Evolutionary conservation across 2,329 filamentous ascomycete species (phyloP).

Genomic region (Pseudogymnoascus sp.): DNA sequence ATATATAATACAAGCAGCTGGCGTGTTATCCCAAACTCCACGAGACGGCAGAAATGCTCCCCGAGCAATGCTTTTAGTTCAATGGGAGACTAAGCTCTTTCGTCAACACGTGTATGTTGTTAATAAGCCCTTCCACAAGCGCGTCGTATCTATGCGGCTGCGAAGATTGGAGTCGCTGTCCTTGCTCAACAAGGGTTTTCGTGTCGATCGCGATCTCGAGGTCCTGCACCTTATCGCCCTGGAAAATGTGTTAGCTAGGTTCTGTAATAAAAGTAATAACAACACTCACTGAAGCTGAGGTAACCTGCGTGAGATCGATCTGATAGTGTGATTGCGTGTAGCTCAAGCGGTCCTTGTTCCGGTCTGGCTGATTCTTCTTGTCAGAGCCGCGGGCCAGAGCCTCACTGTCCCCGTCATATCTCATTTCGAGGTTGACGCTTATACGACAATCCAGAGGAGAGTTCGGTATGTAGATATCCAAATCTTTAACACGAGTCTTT

Average conservation of each 20-base stretch:
- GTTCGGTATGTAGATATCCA: conserved; percentile 78
- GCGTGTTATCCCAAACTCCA: background rate
- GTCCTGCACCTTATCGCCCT: conserved; percentile 63
- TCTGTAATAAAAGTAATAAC: background rate
- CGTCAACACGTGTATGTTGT: conserved; percentile 49
- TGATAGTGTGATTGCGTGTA: conserved; percentile 85
- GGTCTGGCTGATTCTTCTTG: conserved; percentile 42
- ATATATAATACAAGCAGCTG: conserved; percentile 6
- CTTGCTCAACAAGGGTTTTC: conserved; percentile 58
- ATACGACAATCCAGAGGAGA: conserved; percentile 83
- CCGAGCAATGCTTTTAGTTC: background rate
- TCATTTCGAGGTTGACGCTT: conserved; percentile 91
- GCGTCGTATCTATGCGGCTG: conserved; percentile 56
- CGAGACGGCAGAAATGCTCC: background rate
- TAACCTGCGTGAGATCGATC: conserved; percentile 89
- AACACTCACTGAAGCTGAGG: conserved; percentile 31
- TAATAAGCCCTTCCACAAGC: conserved; percentile 66
- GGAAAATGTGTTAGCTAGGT: conserved; percentile 9
- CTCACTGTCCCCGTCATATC: conserved; percentile 64
- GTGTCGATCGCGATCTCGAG: conserved; percentile 72
- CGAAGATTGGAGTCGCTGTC: conserved; percentile 45
- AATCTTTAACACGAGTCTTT: conserved; percentile 79
- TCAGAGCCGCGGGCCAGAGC: conserved; percentile 32
- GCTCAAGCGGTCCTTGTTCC: conserved; percentile 84
- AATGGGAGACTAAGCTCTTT: background rate